Evolutionary conservation across 176 grass and related monocot species (phyloP), one percentile per base, ranked within the genome.

Genomic region (Lolium rigidum): DNA sequence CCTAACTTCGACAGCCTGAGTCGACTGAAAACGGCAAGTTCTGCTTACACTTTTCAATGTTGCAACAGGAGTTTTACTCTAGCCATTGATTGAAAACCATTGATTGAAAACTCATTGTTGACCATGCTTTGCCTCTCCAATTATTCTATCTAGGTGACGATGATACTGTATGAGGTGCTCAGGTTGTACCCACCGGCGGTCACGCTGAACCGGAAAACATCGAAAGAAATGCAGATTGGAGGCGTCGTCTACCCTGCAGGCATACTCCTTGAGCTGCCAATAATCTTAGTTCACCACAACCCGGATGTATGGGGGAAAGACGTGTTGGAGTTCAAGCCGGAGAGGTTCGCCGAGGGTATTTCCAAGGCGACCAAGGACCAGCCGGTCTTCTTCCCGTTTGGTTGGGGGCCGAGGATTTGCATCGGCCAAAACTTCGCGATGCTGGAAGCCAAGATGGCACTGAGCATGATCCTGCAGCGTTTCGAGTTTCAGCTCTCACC

Each of bases 131-230:
- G 1, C 5, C n/a, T 79, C 35, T 84, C 12, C 20, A 39, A 12
- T 50, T 28, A 54, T 25, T 24, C 47, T 35, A 31, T 83, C 15
- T 70, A 94, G 89, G 86, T 95, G 77, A 92, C 91, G 0, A 95
- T 94, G 93, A 92, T 98, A 84, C 49, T 98, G 0, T 77, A 95
- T 8, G 93, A 98, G 75, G 91, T 98, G 6, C 86, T 98, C 0
- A 84, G 95, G 83, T 0, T 98, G 37, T 98, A 95, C 60, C 95
- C 95, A 5, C 91, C 95, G 0, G 76, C 41, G 0, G 39, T 83
- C 18, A 24, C 71, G 0, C 31, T 92, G 9, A 81, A 28, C 26
- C 52, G 91, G 26, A 85, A 14, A 74, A 89, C 93, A 8, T 73
- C 85, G 50, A 90, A 89, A 46, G 71, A 85, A 1, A 82, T 87